Evolutionary conservation across 257 asterid genomes (phyloP).

Genomic region (Anisodus tanguticus): DNA sequence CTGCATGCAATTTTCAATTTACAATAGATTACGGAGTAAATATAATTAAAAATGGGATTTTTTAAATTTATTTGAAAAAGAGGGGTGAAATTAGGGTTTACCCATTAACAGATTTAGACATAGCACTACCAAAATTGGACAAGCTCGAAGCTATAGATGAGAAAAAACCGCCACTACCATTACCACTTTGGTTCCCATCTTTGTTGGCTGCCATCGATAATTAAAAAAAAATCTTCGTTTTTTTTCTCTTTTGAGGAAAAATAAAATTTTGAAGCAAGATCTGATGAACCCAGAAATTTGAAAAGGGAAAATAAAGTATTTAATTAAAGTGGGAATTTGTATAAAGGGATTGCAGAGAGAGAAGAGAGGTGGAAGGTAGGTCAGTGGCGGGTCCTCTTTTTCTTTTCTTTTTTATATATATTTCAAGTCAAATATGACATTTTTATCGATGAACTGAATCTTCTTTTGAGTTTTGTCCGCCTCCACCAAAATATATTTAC

Average conservation of each 20-base stretch:
- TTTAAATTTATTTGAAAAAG: not conserved
- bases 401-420: not conserved
- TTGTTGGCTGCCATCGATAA: conserved; percentile 21
- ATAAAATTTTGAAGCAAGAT: not conserved
- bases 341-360: not conserved
- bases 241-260: not conserved
- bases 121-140: conserved; percentile 63
- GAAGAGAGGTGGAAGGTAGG: conserved; percentile 8
- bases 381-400: conserved; percentile 22
- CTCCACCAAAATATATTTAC: not conserved
- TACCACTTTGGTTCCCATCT: conserved; percentile 47
- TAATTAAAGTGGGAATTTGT: not conserved
- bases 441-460: not conserved
- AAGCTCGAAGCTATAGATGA: conserved; percentile 67
- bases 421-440: not conserved
- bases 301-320: not conserved
- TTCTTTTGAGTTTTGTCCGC: not conserved
- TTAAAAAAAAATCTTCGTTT: not conserved
- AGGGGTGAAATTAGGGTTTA: conserved; percentile 32
- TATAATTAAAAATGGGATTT: not conserved
- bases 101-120: conserved; percentile 84
- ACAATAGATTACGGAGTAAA: not conserved
- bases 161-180: conserved; percentile 62
- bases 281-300: not conserved
- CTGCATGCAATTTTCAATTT: not conserved